These are phyloP conservation scores for Lentinula boryana DNA, from an alignment of 768 basidiomycete species.

Conservation along the genomic window DNA sequence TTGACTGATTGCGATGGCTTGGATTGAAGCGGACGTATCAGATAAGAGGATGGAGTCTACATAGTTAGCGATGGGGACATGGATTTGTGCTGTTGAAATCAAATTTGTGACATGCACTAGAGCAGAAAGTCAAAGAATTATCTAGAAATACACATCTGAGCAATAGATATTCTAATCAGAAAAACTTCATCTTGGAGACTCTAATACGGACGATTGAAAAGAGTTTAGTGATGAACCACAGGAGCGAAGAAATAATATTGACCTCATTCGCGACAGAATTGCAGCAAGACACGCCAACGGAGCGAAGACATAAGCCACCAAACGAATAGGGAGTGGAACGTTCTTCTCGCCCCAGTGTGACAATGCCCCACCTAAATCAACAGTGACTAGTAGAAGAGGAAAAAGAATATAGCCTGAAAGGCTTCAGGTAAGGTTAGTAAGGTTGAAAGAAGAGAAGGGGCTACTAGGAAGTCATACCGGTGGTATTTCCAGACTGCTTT, in stretches of 20 bases:
- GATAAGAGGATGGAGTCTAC: not conserved
- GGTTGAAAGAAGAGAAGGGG: not conserved
- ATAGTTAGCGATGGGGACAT: not conserved
- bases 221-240: constrained; percentile 1
- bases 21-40: not conserved
- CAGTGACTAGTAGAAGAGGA: constrained; percentile 52
- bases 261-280: constrained; percentile 50
- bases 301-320: constrained; percentile 50
- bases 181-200: constrained; percentile 60
- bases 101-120: too few relatives aligned
- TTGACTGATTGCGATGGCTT: not conserved
- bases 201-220: constrained; percentile 24
- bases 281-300: constrained; percentile 41
- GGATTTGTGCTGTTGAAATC: too few relatives aligned
- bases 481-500: constrained; percentile 84
- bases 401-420: constrained; percentile 72
- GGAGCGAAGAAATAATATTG: constrained; percentile 10
- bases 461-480: constrained; percentile 34
- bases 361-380: constrained; percentile 66
- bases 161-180: constrained; percentile 17
- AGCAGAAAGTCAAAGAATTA: too few relatives aligned
- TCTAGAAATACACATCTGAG: not conserved
- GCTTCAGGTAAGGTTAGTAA: constrained; percentile 25
- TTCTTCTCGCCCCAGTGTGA: constrained; percentile 50
- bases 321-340: constrained; percentile 29